These are phyloP conservation scores for Coprinopsis sp. DNA, from an alignment of 768 basidiomycete species.

Conservation along the genomic window DNA sequence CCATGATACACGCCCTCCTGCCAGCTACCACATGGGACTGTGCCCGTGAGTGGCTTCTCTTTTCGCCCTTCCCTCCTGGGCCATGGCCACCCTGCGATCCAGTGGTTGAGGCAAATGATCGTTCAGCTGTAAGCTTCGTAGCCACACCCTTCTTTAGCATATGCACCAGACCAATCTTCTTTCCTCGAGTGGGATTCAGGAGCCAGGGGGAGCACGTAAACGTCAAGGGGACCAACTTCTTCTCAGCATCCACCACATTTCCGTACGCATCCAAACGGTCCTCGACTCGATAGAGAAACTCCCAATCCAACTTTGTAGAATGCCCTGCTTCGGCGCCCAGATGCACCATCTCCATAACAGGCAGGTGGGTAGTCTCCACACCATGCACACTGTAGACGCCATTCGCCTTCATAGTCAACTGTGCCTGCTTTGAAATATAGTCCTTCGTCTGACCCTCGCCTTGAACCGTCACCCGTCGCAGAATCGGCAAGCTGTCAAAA, in stretches of 20 bases:
- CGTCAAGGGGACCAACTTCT: conserved; percentile 63
- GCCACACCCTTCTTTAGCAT: conserved; percentile 66
- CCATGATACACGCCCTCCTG: too few species aligned
- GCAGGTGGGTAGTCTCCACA: conserved; percentile 42
- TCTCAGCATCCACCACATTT: conserved; percentile 59
- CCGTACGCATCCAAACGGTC: conserved; percentile 48
- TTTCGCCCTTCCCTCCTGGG: neutral
- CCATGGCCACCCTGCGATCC: neutral
- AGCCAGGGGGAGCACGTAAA: conserved; percentile 73
- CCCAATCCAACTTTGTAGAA: conserved; percentile 54
- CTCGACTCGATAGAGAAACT: conserved; percentile 73
- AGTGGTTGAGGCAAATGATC: conserved; percentile 38
- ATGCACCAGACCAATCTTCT: conserved; percentile 64
- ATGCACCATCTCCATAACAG: conserved; percentile 12
- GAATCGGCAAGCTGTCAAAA: conserved; percentile 61
- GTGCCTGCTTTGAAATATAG: conserved; percentile 72
- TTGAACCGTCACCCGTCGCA: conserved; percentile 64
- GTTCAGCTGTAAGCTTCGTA: conserved; percentile 61
- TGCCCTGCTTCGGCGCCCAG: conserved; percentile 7
- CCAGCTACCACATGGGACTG: too few species aligned
- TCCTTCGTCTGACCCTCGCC: conserved; percentile 67
- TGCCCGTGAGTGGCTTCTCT: too few species aligned
- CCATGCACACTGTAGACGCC: conserved; percentile 77
- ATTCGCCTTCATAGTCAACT: conserved; percentile 59
- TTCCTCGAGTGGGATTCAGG: conserved; percentile 58